Conservation (phyloP, 768 basidiomycete genomes). For the Rhodotorula babjevae region DNA sequence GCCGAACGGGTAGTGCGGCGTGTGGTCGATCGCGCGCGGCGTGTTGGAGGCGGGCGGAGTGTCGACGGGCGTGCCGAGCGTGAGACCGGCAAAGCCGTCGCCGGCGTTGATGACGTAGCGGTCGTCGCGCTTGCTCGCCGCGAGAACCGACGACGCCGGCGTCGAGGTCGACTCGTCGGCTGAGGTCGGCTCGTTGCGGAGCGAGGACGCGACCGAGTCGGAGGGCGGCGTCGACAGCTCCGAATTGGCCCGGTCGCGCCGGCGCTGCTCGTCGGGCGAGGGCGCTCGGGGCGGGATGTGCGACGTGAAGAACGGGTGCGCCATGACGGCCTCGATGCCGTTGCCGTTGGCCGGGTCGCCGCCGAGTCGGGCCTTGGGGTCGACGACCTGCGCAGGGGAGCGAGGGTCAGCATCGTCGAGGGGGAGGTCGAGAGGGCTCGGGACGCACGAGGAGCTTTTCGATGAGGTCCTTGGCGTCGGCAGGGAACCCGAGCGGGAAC, state of each 20-base stretch:
- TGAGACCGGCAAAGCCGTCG: background rate
- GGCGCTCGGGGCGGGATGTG: background rate
- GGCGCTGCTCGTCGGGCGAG: background rate
- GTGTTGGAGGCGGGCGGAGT: background rate
- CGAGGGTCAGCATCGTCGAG: background rate
- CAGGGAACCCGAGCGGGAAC: conserved; percentile 76
- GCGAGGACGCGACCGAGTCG: background rate
- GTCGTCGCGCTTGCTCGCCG: background rate
- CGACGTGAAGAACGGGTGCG: conserved; percentile 40
- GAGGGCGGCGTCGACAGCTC: background rate
- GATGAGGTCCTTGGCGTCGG: conserved; percentile 73
- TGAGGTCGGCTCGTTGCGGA: background rate
- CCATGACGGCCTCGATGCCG: conserved; percentile 37
- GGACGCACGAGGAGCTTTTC: conserved; percentile 56
- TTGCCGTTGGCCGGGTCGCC: conserved; percentile 29
- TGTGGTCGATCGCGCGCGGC: background rate
- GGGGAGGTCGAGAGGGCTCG: background rate
- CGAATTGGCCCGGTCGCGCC: background rate
- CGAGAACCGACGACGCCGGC: background rate
- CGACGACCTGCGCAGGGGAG: conserved; percentile 24
- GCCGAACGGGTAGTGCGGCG: background rate
- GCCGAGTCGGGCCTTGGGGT: conserved; percentile 38
- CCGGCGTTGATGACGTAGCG: background rate
- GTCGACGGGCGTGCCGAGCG: background rate
- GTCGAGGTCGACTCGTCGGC: background rate